phyloP scores from a whole-genome alignment of 2,329 filamentous ascomycete genomes.

The Tolypocladium album region DNA sequence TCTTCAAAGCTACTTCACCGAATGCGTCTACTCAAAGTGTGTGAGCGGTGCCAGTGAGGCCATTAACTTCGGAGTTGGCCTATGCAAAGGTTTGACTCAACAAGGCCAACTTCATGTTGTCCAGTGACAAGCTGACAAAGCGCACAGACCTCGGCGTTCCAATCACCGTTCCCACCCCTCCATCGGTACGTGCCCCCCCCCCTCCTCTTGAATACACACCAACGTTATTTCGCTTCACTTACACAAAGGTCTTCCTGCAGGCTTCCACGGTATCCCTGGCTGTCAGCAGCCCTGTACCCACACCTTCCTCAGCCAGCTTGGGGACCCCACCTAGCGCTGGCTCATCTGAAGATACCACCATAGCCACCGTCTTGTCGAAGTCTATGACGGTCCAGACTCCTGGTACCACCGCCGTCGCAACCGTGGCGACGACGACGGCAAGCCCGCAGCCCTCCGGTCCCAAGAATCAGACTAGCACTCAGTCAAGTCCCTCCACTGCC shows the following conservation, averaged over 20 bases:
- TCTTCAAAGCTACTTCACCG: constrained; percentile 12
- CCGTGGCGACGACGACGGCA: not conserved
- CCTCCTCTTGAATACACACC: not conserved
- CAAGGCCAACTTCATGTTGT: not conserved
- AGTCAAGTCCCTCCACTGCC: not conserved
- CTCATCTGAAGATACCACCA: not conserved
- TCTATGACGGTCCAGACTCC: not conserved
- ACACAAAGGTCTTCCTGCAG: not conserved
- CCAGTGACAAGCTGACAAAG: not conserved
- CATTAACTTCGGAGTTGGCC: constrained; percentile 11
- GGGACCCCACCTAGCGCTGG: not conserved
- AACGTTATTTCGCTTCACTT: not conserved
- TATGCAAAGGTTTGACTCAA: constrained; percentile 17
- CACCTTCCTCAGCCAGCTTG: not conserved
- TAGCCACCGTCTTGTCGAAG: not conserved
- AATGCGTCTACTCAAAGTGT: constrained; percentile 11
- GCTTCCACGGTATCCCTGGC: not conserved
- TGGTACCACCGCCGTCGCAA: not conserved
- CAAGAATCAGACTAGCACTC: not conserved
- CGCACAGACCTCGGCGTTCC: not conserved
- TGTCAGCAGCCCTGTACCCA: not conserved
- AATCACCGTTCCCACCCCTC: not conserved
- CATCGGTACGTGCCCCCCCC: not conserved
- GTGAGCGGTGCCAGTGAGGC: constrained; percentile 4
- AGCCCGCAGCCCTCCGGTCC: not conserved